These are phyloP conservation scores for Candida argentea DNA, from an alignment of 805 yeast genomes.

Conservation along the genomic window DNA sequence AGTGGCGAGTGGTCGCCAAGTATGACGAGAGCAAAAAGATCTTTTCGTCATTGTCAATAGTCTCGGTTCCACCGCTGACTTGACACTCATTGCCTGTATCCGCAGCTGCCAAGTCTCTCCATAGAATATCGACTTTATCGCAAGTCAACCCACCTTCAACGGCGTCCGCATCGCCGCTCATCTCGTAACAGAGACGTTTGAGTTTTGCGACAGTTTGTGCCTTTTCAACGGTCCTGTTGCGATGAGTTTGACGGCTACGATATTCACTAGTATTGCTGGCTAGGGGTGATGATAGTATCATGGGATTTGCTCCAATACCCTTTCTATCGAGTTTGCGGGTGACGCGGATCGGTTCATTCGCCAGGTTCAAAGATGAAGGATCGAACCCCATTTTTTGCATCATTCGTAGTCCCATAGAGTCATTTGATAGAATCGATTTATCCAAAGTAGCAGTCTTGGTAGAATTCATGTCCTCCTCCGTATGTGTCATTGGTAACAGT, in stretches of 20 bases:
- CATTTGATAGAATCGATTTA: too few relatives aligned
- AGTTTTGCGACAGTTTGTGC: slow-evolving; percentile 12
- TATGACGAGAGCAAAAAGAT: slow-evolving; percentile 24
- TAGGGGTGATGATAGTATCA: too few relatives aligned
- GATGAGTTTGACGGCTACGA: slow-evolving; percentile 10
- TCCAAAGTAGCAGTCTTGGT: too few relatives aligned
- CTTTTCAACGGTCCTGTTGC: slow-evolving; percentile 6
- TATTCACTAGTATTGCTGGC: too few relatives aligned
- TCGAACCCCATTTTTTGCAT: too few relatives aligned
- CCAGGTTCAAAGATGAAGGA: too few relatives aligned
- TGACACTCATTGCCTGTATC: slow-evolving; percentile 17
- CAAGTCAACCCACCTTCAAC: slow-evolving; percentile 5
- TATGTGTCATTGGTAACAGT: too few relatives aligned
- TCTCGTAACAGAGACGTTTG: slow-evolving; percentile 33
- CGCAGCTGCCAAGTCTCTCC: slow-evolving; percentile 24
- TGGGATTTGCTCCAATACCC: too few relatives aligned
- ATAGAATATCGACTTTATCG: slow-evolving; percentile 13
- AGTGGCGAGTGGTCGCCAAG: slow-evolving; percentile 28
- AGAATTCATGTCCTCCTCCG: too few relatives aligned
- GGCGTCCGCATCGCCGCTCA: slow-evolving; percentile 27
- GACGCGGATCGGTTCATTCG: too few relatives aligned
- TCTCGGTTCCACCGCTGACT: slow-evolving; percentile 16
- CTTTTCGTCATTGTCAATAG: slow-evolving; percentile 14
- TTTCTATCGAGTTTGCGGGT: too few relatives aligned
- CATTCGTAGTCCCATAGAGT: too few relatives aligned